Base-by-base conservation (phyloP, 1,139 yeast genomes). In the Scheffersomyces lignicola region DNA sequence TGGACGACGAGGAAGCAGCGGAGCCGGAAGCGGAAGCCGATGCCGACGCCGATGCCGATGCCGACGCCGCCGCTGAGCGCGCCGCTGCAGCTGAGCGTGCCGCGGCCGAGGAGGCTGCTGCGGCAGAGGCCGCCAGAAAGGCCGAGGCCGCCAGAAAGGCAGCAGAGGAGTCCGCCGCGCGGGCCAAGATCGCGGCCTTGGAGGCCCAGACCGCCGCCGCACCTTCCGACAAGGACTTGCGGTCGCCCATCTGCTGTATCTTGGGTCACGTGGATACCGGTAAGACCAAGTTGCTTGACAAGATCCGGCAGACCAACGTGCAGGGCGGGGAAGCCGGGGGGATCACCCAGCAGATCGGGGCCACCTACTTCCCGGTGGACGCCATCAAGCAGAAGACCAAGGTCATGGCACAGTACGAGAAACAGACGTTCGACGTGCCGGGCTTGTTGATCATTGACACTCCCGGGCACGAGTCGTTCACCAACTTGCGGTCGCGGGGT, bases 311-410 rank as follows among this genome's bases (percentile, higher is more conserved):
- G 73, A 94, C 97, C 32, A 92, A 92, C 55, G 99, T 92, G 42
- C 99, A 92, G 73, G 98, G 97, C 62, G 99, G 98, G 59, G 99
- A 92, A 72, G 99, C 98, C 38, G 99, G 99, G 73, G 99, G 99
- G 74, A 94, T 92, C 60, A 92, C 99, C 48, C 99, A 92, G 76
- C 99, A 92, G 68, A 92, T 92, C 59, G 99, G 99, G 79, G 99
- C 99, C 35, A 94, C 98, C 17, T 94, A 90, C 65, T 94, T 92
- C 87, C 98, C 98, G 41, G 90, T 92, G 51, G 95, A 85, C 22
- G 88, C 97, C 27, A 88, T 92, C 54, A 82, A 82, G 62, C 80
- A 80, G 55, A 94, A 94, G 70, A 92, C 97, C 26, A 83, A 81
- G 31, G 95, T 84, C 33, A 90, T 92, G 97, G 79, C 88, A 41